Evolutionary conservation across 306 rosid species (phyloP), one percentile per base, ranked within the genome.

Genomic region (Acacia melanoxylon): DNA sequence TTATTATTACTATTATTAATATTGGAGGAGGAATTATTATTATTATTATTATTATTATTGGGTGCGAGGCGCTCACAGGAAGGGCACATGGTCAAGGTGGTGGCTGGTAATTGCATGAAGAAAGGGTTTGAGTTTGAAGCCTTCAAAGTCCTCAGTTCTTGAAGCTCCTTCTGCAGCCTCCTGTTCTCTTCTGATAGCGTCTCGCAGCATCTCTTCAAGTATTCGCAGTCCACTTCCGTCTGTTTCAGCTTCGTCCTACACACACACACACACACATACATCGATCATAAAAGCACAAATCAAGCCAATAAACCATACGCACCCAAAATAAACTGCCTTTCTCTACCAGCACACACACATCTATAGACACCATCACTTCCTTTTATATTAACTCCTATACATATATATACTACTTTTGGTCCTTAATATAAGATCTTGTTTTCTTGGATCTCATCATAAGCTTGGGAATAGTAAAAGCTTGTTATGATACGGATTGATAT

Each of bases 11-110:
- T 52, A 27, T 56, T 56, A 0, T 56, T 56, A 9, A 19, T 52
- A 22, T 52, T 52, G 58, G 37, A 33, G 37, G 37, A 33, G 37
- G 37, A 33, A 35, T 52, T 52, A 2, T 49, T 49, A 16, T 19
- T 16, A 16, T 51, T 49, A 49, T 49, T 49, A 25, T 87, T 16
- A 41, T 81, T 59, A 65, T 89, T 80, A 69, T 90, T 82, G 31
- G 97, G 63, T 27, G 93, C 91, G 3, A 91, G 90, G 2, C 91
- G 83, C 72, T 92, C 97, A 52, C 97, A 92, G 8, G 97, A 92
- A 22, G 94, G 97, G 54, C 97, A 92, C 93, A 92, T 87, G 44
- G 97, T 92, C 59, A 92, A 88, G 31, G 97, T 92, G 1, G 97
- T 92, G 12, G 97, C 94, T 6, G 97, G 97, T 82, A 86, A 87